A percentile compares a stretch with the other conserved stretches of the same genome.
phyloP scores from a whole-genome alignment of 2,329 filamentous ascomycete genomes.

The Paraphaeosphaeria sporulosa region DNA sequence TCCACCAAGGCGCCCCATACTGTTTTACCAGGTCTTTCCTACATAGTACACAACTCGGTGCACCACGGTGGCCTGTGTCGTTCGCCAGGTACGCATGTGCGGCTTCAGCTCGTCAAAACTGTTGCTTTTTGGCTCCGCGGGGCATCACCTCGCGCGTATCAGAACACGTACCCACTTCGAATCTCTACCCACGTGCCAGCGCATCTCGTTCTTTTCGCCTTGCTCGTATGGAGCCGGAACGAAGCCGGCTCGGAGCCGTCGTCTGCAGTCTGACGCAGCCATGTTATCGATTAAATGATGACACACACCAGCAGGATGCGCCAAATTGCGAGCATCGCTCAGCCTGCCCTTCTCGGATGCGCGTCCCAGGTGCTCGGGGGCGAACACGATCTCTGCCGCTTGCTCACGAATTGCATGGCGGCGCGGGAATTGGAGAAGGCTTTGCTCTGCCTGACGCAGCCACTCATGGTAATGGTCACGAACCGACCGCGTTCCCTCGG shows the following conservation, averaged over 20 bases:
- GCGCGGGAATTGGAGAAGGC: slow-evolving; percentile 8
- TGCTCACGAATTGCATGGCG: neutral
- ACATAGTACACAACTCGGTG: no score
- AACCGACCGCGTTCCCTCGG: slow-evolving; percentile 27
- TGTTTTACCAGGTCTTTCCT: no score
- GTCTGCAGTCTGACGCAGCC: neutral
- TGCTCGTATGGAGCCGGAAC: neutral
- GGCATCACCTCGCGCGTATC: no score
- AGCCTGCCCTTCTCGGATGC: neutral
- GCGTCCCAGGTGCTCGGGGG: neutral
- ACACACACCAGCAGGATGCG: neutral
- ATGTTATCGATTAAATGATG: slow-evolving; percentile 12
- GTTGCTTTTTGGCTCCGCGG: no score
- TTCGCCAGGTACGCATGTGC: no score
- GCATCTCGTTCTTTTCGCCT: neutral
- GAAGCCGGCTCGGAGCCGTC: neutral
- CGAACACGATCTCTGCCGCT: slow-evolving; percentile 9
- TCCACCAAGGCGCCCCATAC: no score
- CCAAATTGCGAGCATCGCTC: slow-evolving; percentile 12
- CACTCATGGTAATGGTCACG: slow-evolving; percentile 27
- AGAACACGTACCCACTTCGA: neutral
- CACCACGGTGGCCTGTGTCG: no score
- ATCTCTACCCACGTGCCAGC: neutral
- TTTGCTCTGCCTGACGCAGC: slow-evolving; percentile 35
- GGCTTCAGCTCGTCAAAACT: neutral